A percentile compares a stretch with the other conserved stretches of the same genome.
Evolutionary conservation across 345 rosid genomes (phyloP).

Genomic region (Citropsis articulata): DNA sequence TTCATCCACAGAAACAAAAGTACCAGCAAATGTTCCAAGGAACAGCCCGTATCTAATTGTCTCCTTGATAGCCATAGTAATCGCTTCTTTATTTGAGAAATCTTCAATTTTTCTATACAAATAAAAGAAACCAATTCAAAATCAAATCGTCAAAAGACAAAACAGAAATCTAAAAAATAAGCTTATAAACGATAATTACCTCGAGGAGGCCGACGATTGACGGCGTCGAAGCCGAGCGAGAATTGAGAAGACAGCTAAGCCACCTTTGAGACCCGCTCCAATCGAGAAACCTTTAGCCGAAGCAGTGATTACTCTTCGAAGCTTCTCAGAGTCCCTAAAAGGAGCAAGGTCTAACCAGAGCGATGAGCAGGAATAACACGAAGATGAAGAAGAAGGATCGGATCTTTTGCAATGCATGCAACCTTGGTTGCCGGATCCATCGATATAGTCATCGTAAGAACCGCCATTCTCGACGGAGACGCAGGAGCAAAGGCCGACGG

Average conservation of each 20-base stretch:
- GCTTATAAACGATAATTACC: conserved; percentile 26
- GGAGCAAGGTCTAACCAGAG: conserved; percentile 26
- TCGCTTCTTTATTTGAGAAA: conserved; percentile 63
- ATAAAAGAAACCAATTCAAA: background rate
- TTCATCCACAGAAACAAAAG: conserved; percentile 82
- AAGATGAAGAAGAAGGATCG: conserved; percentile 31
- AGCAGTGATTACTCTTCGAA: conserved; percentile 62
- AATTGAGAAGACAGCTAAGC: conserved; percentile 77
- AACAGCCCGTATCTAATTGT: conserved; percentile 88
- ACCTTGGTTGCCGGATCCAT: conserved; percentile 14
- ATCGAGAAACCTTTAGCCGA: conserved; percentile 80
- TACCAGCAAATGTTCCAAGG: conserved; percentile 89
- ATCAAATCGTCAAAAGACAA: conserved; percentile 2
- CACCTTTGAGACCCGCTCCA: conserved; percentile 96
- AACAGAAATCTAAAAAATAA: background rate
- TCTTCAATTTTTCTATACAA: conserved; percentile 53
- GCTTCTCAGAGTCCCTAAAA: conserved; percentile 57
- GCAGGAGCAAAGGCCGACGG: conserved; percentile 21
- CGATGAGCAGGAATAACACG: conserved; percentile 24
- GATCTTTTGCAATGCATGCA: conserved; percentile 39
- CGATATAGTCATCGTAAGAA: conserved; percentile 15
- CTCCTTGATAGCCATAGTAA: conserved; percentile 67
- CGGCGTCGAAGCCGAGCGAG: conserved; percentile 65
- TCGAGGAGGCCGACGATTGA: conserved; percentile 34
- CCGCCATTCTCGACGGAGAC: conserved; percentile 25